phyloP scores from a whole-genome alignment of 2,329 filamentous ascomycete genomes.

The Septoria linicola region DNA sequence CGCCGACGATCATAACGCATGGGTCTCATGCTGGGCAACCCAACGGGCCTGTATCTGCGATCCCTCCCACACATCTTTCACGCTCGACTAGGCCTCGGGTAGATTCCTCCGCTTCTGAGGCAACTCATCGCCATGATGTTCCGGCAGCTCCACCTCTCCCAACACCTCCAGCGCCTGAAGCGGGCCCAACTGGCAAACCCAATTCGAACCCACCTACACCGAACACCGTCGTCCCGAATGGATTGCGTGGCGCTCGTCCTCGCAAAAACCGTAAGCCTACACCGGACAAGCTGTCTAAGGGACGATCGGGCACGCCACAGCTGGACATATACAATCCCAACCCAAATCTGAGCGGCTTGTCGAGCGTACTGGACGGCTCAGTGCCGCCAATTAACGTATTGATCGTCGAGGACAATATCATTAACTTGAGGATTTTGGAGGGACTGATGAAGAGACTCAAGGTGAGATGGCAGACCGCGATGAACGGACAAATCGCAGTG shows the following conservation, averaged over 20 bases:
- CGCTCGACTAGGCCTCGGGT: constrained; percentile 38
- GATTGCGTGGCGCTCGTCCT: constrained; percentile 24
- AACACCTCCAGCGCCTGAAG: constrained; percentile 51
- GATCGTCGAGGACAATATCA: constrained; percentile 98
- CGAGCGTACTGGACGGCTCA: constrained; percentile 66
- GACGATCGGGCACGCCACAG: constrained; percentile 14
- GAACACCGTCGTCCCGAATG: constrained; percentile 40
- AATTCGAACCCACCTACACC: constrained; percentile 37
- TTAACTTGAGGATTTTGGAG: constrained; percentile 90
- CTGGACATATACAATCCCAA: constrained; percentile 25
- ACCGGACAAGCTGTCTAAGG: constrained; percentile 27
- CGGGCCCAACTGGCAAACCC: constrained; percentile 27
- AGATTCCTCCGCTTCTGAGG: constrained; percentile 45
- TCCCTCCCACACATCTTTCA: constrained; percentile 43
- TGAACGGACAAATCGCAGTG: constrained; percentile 91
- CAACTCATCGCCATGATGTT: constrained; percentile 42
- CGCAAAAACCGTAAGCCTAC: constrained; percentile 31
- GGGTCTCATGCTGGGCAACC: constrained; percentile 14
- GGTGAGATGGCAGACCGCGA: constrained; percentile 94
- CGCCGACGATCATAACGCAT: constrained; percentile 66
- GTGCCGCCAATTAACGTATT: constrained; percentile 96
- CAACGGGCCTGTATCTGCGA: constrained; percentile 30
- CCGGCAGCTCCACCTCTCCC: constrained; percentile 53
- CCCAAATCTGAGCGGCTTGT: constrained; percentile 22
- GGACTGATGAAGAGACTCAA: constrained; percentile 95